These are phyloP conservation scores for Sugiyamaella pinicola DNA, from an alignment of 1,139 yeast species.

Conservation along the genomic window DNA sequence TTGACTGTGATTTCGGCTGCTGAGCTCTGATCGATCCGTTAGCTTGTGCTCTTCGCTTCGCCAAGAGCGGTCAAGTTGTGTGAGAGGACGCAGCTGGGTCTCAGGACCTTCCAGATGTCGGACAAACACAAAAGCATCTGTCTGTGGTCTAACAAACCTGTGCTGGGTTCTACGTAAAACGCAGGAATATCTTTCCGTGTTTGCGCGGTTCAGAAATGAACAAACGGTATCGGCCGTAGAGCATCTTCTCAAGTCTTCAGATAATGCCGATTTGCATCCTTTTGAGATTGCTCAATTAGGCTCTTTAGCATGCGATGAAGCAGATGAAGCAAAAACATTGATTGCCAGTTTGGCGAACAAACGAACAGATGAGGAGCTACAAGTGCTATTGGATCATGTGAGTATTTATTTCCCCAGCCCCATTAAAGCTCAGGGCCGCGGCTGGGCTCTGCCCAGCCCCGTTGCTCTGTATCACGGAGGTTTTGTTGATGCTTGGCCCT, in stretches of 20 bases:
- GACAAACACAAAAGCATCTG: no score
- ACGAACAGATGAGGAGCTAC: constrained; percentile 84
- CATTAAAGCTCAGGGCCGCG: no score
- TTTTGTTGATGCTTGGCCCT: no score
- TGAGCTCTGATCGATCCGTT: no score
- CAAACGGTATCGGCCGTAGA: constrained; percentile 95
- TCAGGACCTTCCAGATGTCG: no score
- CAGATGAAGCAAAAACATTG: constrained; percentile 94
- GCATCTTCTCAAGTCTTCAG: constrained; percentile 72
- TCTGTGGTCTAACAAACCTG: constrained; percentile 7
- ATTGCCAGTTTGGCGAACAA: constrained; percentile 83
- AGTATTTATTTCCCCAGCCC: constrained; percentile 39
- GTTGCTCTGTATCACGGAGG: no score
- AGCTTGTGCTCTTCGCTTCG: no score
- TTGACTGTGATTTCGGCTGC: no score
- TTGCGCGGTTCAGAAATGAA: constrained; percentile 87
- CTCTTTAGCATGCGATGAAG: constrained; percentile 91
- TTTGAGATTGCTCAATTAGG: constrained; percentile 96
- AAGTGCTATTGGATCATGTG: constrained; percentile 81
- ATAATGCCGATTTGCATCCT: constrained; percentile 75
- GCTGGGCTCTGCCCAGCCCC: no score
- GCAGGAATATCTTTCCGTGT: constrained; percentile 79
- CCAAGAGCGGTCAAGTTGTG: no score
- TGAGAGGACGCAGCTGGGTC: no score
- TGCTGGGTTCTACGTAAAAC: constrained; percentile 81